phyloP scores from a whole-genome alignment of 2,329 filamentous ascomycete genomes.

The Fusarium nodosum region DNA sequence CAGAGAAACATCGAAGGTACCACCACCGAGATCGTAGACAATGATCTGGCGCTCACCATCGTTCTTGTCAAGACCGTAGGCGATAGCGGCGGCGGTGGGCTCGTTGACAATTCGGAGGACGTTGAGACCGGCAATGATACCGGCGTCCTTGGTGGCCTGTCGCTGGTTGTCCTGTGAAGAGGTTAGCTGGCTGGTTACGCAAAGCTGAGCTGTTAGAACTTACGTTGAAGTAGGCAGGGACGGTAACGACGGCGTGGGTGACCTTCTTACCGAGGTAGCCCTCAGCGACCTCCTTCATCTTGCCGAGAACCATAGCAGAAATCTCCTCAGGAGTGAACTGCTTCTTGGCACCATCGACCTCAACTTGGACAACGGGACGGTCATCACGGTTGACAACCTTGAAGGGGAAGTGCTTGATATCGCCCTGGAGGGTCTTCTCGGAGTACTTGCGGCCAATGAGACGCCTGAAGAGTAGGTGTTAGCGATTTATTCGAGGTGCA shows the following conservation, averaged over 20 bases:
- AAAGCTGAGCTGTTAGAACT: constrained; percentile 35
- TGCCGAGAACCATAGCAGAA: constrained; percentile 83
- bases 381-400: constrained; percentile 89
- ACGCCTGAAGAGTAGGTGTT: constrained; percentile 66
- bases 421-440: constrained; percentile 89
- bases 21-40: constrained; percentile 93
- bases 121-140: constrained; percentile 91
- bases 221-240: constrained; percentile 95
- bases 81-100: constrained; percentile 94
- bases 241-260: constrained; percentile 90
- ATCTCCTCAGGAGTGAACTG: constrained; percentile 85
- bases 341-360: constrained; percentile 74
- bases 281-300: constrained; percentile 89
- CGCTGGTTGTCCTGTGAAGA: constrained; percentile 81
- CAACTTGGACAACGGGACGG: constrained; percentile 87
- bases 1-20: constrained; percentile 94
- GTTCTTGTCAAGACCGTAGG: constrained; percentile 92
- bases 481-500: constrained; percentile 21
- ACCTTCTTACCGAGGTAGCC: constrained; percentile 85
- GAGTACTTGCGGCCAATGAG: constrained; percentile 86
- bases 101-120: constrained; percentile 97
- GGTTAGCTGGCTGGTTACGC: constrained; percentile 40
- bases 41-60: constrained; percentile 88
- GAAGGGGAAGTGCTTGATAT: constrained; percentile 99
- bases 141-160: constrained; percentile 96